phyloP scores from a whole-genome alignment of 2,329 filamentous ascomycete species.

The Ophiostoma sp. region DNA sequence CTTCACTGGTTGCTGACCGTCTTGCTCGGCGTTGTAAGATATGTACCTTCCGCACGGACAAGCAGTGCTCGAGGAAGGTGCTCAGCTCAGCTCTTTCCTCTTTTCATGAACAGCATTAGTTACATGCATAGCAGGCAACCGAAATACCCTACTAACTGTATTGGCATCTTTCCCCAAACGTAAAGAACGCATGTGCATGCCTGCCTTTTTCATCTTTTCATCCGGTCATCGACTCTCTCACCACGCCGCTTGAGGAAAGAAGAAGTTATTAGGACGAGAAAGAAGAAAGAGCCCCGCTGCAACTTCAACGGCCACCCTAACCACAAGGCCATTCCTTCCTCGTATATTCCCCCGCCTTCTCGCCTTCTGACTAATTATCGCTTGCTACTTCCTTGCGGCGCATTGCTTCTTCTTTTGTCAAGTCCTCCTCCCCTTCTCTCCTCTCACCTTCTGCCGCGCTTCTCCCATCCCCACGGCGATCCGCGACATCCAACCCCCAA shows the following conservation, averaged over 20 bases:
- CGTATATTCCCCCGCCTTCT: conserved; percentile 1
- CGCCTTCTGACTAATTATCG: conserved; percentile 5
- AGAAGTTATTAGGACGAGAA: background rate
- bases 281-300: background rate
- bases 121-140: too few relatives aligned
- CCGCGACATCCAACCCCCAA: background rate
- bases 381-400: background rate
- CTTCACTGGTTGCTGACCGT: background rate
- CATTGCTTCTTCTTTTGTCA: background rate
- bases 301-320: background rate
- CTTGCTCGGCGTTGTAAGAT: background rate
- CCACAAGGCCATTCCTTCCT: background rate
- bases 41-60: background rate
- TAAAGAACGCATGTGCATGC: background rate
- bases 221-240: too few relatives aligned
- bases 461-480: background rate
- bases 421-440: background rate
- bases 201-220: background rate
- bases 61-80: background rate
- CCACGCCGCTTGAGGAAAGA: too few relatives aligned
- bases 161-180: background rate
- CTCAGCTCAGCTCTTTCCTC: background rate
- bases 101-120: background rate
- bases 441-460: background rate
- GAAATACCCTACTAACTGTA: too few relatives aligned